Base-by-base conservation (phyloP, 345 rosid genomes). In the Acer saccharum region DNA sequence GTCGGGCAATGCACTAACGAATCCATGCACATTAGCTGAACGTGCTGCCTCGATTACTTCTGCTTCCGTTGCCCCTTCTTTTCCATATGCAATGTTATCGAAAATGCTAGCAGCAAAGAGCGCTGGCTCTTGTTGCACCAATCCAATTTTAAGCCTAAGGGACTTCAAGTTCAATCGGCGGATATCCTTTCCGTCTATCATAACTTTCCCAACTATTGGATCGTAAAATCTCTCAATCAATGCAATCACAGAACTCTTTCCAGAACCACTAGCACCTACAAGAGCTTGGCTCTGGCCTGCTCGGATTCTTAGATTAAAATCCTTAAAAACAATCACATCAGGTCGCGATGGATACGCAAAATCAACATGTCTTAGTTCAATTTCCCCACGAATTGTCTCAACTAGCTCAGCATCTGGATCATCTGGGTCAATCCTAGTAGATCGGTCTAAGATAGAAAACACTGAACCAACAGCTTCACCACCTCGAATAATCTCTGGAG, bases 391-490 rank as follows among this genome's bases (percentile, higher is more conserved):
- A 54, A 92, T 78, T 2, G 94, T 85, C 76, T 90, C 98, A 21
- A 96, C 94, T 0, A 91, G 86, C 79, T 96, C 97, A 0, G 97
- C 95, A 79, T 92, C 95, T 1, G 97, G 92, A 82, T 96, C 99
- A 58, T 96, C 98, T 0, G 98, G 93, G 76, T 96, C 99, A 55
- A 96, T 96, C 80, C 82, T 81, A 10, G 98, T 96, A 10, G 90
- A 85, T 17, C 95, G 84, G 77, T 96, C 98, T 78, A 96, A 79
- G 39, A 94, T 90, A 1, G 98, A 89, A 83, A 96, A 96, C 23
- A 96, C 99, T 0, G 99, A 96, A 75, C 99, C 99, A 8, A 94
- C 97, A 0, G 99, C 94, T 85, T 96, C 99, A 69, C 99, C 98
- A 25, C 99, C 99, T 44, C 98, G 84, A 68, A 96, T 87, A 66